Evolutionary conservation across 2,329 filamentous ascomycete genomes (phyloP).

Genomic region (Scytalidium sp.): DNA sequence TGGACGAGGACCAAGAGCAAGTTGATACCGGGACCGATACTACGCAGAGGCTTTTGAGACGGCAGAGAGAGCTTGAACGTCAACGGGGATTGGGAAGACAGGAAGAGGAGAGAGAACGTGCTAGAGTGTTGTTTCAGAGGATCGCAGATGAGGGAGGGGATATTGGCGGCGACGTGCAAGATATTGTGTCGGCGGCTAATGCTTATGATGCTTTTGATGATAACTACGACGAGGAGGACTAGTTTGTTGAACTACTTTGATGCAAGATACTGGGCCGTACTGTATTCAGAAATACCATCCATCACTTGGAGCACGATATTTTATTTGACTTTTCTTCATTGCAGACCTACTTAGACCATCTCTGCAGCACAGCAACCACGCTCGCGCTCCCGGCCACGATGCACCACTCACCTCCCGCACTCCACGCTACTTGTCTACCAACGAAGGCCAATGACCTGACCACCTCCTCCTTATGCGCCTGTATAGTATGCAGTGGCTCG

Average conservation of each 20-base stretch:
- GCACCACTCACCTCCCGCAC: constrained; percentile 24
- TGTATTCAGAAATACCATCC: not conserved
- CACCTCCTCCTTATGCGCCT: constrained; percentile 20
- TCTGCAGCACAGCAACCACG: constrained; percentile 17
- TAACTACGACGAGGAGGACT: not conserved
- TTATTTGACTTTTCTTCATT: not conserved
- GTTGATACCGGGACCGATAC: constrained; percentile 3
- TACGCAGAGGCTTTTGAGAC: constrained; percentile 16
- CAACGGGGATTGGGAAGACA: constrained; percentile 16
- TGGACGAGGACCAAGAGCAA: constrained; percentile 22
- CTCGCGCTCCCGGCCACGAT: constrained; percentile 25
- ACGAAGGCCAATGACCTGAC: constrained; percentile 16
- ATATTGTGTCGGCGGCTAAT: constrained; percentile 4
- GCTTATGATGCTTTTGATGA: not conserved
- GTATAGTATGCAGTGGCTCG: constrained; percentile 8
- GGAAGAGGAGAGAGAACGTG: constrained; percentile 31
- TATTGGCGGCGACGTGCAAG: constrained; percentile 10
- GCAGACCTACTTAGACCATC: constrained; percentile 12
- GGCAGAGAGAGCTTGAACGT: constrained; percentile 18
- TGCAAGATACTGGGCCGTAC: not conserved
- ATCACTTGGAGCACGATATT: not conserved
- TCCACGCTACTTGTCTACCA: constrained; percentile 27
- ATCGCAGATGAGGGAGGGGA: constrained; percentile 24
- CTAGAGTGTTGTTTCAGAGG: constrained; percentile 35
- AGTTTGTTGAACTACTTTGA: not conserved